phyloP scores from a whole-genome alignment of 305 asterid species.

The Fraxinus latifolia region DNA sequence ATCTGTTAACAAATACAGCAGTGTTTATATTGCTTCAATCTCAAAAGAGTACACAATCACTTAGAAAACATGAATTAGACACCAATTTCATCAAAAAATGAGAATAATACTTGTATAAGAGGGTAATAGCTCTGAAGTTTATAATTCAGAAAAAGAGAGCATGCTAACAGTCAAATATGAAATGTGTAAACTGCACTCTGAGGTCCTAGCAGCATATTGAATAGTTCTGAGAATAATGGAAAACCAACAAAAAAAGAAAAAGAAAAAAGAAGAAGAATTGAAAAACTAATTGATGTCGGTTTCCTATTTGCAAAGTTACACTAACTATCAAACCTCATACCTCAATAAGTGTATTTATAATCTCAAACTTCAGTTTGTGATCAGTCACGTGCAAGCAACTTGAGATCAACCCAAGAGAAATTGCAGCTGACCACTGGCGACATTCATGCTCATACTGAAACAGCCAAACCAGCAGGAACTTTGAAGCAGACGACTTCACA shows the following conservation, averaged over 20 bases:
- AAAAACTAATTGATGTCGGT: neutral
- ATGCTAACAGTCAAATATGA: constrained; percentile 1
- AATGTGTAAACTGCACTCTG: constrained; percentile 6
- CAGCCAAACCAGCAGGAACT: constrained; percentile 74
- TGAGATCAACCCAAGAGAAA: constrained; percentile 89
- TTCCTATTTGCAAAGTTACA: constrained; percentile 2
- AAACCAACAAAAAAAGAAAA: neutral
- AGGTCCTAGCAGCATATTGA: constrained; percentile 16
- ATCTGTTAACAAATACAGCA: neutral
- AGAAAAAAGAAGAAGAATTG: neutral
- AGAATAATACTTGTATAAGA: neutral
- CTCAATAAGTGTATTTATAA: constrained; percentile 75
- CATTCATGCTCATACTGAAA: constrained; percentile 82
- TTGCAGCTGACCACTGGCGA: constrained; percentile 96
- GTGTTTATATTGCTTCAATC: neutral
- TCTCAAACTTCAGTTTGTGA: constrained; percentile 68
- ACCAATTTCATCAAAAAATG: neutral
- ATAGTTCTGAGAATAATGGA: constrained; percentile 13
- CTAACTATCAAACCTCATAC: constrained; percentile 39
- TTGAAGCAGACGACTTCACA: constrained; percentile 66
- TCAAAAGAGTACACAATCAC: neutral
- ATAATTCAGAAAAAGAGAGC: neutral
- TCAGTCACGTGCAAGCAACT: constrained; percentile 92
- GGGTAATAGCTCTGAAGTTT: neutral
- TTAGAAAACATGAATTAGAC: neutral